Evolutionary conservation across 306 rosid species (phyloP).

Genomic region (Trichosanthes truncata): DNA sequence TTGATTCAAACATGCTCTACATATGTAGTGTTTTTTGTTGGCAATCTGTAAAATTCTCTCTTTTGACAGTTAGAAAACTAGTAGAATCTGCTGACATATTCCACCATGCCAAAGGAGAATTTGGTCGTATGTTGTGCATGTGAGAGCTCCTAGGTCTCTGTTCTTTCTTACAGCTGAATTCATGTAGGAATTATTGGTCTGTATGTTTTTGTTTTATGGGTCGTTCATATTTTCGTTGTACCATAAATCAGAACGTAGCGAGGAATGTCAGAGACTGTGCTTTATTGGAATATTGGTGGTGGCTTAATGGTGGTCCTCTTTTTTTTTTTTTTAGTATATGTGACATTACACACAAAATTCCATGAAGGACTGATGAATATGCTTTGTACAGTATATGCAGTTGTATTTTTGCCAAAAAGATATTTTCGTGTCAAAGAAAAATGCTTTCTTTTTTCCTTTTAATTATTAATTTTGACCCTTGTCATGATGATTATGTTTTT

Average conservation of each 20-base stretch:
- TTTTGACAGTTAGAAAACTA: neutral
- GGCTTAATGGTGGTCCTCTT: neutral
- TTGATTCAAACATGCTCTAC: slow-evolving; percentile 13
- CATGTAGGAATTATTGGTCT: neutral
- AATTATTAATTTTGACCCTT: no score
- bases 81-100: slow-evolving; percentile 8
- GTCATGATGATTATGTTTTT: no score
- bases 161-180: neutral
- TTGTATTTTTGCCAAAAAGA: neutral
- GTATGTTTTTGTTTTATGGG: neutral
- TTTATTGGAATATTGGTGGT: neutral
- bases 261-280: neutral
- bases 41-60: neutral
- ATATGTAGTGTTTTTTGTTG: neutral
- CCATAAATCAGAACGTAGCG: neutral
- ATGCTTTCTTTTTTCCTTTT: no score
- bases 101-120: neutral
- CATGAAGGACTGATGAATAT: neutral
- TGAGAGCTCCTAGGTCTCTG: neutral
- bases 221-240: neutral
- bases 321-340: neutral
- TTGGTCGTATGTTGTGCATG: neutral
- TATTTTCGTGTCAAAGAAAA: no score
- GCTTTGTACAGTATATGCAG: neutral
- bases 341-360: neutral